These are phyloP conservation scores for Apophysomyces trapeziformis DNA, from an alignment of 371 early-diverging fungal species.

Conservation along the genomic window DNA sequence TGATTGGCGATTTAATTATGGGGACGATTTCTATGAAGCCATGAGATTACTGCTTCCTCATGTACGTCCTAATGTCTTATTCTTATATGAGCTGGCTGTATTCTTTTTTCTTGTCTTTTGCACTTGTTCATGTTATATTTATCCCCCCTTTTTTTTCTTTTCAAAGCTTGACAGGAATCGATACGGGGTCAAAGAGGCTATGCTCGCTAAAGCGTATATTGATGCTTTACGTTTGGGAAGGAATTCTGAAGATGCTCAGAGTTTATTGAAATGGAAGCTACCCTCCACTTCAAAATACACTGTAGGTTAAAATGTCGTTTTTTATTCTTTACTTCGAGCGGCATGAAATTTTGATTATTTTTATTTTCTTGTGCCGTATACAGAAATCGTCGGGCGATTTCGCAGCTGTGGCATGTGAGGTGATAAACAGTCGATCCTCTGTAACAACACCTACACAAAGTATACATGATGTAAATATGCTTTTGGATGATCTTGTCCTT, in stretches of 20 bases:
- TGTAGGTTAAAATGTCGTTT: slow-evolving; percentile 20
- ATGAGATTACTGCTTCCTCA: slow-evolving; percentile 75
- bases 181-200: slow-evolving; percentile 72
- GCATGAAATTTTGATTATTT: no score
- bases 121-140: no score
- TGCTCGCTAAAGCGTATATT: slow-evolving; percentile 66
- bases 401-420: slow-evolving; percentile 50
- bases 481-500: slow-evolving; percentile 45
- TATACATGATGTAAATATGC: slow-evolving; percentile 48
- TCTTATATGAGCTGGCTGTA: neutral
- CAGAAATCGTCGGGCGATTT: slow-evolving; percentile 55
- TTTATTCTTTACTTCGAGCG: no score
- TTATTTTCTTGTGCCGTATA: neutral
- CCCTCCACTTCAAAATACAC: slow-evolving; percentile 41
- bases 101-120: neutral
- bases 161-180: slow-evolving; percentile 67
- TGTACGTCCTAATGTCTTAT: slow-evolving; percentile 30
- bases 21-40: slow-evolving; percentile 55
- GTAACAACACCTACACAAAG: slow-evolving; percentile 44
- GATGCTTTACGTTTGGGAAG: slow-evolving; percentile 59
- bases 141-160: neutral
- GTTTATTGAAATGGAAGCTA: slow-evolving; percentile 64
- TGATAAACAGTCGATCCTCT: slow-evolving; percentile 48
- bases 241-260: slow-evolving; percentile 56
- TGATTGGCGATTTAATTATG: slow-evolving; percentile 53